Evolutionary conservation across 495 filamentous ascomycete species (phyloP), one percentile per base, ranked within the genome.

Genomic region (Margaritispora aquatica): DNA sequence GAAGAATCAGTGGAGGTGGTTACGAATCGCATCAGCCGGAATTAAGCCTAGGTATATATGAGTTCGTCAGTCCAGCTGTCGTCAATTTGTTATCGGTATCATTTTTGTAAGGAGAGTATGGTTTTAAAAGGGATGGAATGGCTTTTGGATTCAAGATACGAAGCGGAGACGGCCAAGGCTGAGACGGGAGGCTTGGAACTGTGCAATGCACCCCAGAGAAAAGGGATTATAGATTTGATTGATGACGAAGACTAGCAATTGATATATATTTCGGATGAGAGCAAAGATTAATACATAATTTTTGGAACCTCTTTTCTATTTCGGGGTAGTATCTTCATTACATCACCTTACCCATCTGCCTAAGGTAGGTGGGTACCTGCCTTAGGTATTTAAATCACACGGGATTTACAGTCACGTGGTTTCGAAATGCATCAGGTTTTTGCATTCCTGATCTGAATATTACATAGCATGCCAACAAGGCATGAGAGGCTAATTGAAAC

Each of bases 31-130:
- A 34, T 5, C 41, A 24, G 47, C 47, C 26, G 11, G 38, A 2
- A 17, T 13, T 5, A 34, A 34, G 29, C 29, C 29, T 5, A 34
- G 29, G 29, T 34, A 9, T 50, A 8, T 48, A 9, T n/a, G 15
- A 20, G 52, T 17, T 68, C 54, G 22, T 64, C 65, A 68, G 65
- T 20, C 65, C 65, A 55, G 65, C 65, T 65, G 62, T 34, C 44
- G 26, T 58, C 27, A 49, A 23, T 63, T 41, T n/a, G n/a, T n/a
- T n/a, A n/a, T n/a, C 57, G 46, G 56, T 60, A 63, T 68, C 21
- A 44, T 60, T 31, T 5, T 36, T n/a, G 52, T 27, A 58, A 55
- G 53, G 29, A 48, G 26, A 36, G 44, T 60, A 31, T 41, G 31
- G 38, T 57, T 47, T 2, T 26, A 26, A 58, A 51, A 48, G 38